A percentile compares a stretch with the other conserved stretches of the same genome.
These are phyloP conservation scores for Malus hybrid DNA, from an alignment of 331 rosid genomes.

Conservation along the genomic window DNA sequence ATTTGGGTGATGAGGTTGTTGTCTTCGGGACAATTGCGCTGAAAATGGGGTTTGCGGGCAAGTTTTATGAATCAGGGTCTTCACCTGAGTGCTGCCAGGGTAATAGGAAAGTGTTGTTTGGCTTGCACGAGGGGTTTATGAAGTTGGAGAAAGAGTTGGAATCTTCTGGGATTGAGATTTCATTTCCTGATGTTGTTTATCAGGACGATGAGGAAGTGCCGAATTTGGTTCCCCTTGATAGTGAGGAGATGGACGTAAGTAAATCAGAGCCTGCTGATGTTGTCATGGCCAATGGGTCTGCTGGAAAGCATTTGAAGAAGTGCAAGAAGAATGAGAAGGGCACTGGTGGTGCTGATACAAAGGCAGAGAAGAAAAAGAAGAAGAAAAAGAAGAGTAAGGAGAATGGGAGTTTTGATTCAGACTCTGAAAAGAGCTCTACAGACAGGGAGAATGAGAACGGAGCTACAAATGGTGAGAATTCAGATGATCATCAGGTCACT, in stretches of 20 bases:
- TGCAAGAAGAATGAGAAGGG: constrained; percentile 37
- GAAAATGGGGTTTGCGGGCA: constrained; percentile 45
- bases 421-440: constrained; percentile 11
- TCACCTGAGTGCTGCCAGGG: constrained; percentile 73
- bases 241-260: constrained; percentile 24
- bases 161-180: constrained; percentile 42
- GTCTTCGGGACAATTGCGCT: constrained; percentile 49
- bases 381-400: constrained; percentile 28
- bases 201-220: constrained; percentile 52
- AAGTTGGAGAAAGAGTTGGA: constrained; percentile 68
- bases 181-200: constrained; percentile 31
- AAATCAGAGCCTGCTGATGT: constrained; percentile 12
- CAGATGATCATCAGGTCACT: constrained; percentile 11
- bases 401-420: constrained; percentile 23
- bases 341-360: constrained; percentile 19
- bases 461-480: constrained; percentile 30
- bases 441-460: constrained; percentile 20
- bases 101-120: constrained; percentile 65
- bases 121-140: constrained; percentile 55
- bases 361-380: constrained; percentile 38
- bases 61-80: constrained; percentile 72
- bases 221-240: constrained; percentile 39
- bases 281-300: constrained; percentile 8
- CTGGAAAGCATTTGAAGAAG: constrained; percentile 40
- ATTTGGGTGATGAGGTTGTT: constrained; percentile 25